Base-by-base conservation (phyloP, 768 basidiomycete species). In the Cubamyces lactineus region DNA sequence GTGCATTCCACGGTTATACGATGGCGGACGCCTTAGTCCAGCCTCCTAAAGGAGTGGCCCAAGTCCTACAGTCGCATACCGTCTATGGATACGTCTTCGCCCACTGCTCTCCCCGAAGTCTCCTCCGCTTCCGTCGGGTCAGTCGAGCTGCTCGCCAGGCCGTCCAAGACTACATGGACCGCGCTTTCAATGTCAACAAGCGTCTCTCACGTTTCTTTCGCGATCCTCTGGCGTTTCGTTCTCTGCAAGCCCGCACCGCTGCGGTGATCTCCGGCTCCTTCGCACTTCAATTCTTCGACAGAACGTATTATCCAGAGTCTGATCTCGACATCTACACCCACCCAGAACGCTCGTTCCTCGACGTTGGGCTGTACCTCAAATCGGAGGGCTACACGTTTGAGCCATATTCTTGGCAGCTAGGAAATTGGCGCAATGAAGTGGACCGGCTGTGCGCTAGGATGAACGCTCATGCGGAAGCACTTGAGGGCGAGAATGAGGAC, bases 261-360 rank as follows among this genome's bases (percentile, higher is more conserved):
- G 76, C 78, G 0, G 65, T 86, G 23, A 78, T 86, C 19, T 85
- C 84, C 3, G 84, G 84, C 11, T 84, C 84, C 0, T 74, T 72
- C 26, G 84, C 82, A 0, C 75, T 85, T 2, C 84, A 86, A 52
- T 83, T 84, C 64, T 74, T 86, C 43, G 79, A 80, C 51, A 67
- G 82, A 17, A 64, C 73, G 0, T 70, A 71, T 40, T 84, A 83
- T 61, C 71, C 75, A 3, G 75, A 74, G 4, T 76, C 83, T 0
- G 84, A 86, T 63, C 76, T 86, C 8, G 85, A 86, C 56, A 41
- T 86, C 4, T 85, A 85, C 66, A 71, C 76, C 16, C 71, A 78
- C 7, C 73, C 75, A 2, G 67, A 70, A 0, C 66, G 70, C 39
- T 68, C 72, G 42, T 46, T 59, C 13, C 11, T 52, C 6, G 71